Conservation (phyloP, 176 grass and related monocot species). For the Leersia perrieri region DNA sequence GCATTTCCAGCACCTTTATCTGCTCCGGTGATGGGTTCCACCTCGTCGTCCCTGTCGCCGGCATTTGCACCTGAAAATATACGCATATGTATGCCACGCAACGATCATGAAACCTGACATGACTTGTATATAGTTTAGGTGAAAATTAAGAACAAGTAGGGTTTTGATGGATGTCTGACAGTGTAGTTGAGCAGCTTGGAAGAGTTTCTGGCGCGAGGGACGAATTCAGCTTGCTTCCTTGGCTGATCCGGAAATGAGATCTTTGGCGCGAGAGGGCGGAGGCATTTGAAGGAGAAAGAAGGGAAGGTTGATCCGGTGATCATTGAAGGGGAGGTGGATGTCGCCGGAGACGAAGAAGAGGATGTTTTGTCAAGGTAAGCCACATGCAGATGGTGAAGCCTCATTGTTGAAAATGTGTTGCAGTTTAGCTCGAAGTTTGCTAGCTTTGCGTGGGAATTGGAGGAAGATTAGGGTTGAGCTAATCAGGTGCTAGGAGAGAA, state of each 20-base stretch:
- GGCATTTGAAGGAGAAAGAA: constrained; percentile 4
- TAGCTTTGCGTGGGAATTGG: neutral
- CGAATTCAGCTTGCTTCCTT: constrained; percentile 26
- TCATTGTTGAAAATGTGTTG: constrained; percentile 51
- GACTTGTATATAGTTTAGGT: neutral
- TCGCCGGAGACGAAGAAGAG: constrained; percentile 1
- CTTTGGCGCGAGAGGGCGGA: constrained; percentile 50
- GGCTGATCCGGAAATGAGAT: constrained; percentile 37
- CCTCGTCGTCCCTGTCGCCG: constrained; percentile 50
- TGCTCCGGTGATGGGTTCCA: constrained; percentile 92
- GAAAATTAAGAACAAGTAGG: neutral
- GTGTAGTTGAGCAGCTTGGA: constrained; percentile 40
- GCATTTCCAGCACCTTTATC: constrained; percentile 79
- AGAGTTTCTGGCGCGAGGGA: constrained; percentile 31
- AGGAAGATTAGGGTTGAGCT: constrained; percentile 9
- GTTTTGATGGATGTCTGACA: constrained; percentile 28
- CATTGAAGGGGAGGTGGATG: constrained; percentile 11
- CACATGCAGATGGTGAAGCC: constrained; percentile 48
- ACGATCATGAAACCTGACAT: neutral
- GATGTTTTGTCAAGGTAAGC: constrained; percentile 45
- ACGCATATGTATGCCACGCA: neutral
- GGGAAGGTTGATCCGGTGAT: constrained; percentile 20
- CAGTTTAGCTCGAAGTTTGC: neutral
- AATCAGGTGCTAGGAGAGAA: neutral
- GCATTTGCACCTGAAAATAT: constrained; percentile 46